Evolutionary conservation across 345 rosid species (phyloP).

Genomic region (Pugionium dolabratum): DNA sequence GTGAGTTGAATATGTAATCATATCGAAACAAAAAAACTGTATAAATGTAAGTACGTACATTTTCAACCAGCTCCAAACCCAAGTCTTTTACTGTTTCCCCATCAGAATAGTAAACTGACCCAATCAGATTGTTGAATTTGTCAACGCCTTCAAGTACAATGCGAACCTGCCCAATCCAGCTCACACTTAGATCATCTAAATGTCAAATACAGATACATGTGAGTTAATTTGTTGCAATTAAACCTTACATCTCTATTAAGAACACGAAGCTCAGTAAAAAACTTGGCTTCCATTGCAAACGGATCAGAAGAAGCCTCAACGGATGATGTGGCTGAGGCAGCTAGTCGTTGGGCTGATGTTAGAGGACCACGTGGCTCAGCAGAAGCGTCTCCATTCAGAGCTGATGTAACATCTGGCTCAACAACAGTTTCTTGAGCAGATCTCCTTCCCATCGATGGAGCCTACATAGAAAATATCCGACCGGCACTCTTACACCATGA

Average conservation of each 20-base stretch:
- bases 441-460: constrained; percentile 91
- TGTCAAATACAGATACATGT: constrained; percentile 4
- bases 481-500: constrained; percentile 11
- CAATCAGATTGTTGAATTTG: constrained; percentile 89
- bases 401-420: constrained; percentile 51
- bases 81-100: constrained; percentile 87
- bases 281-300: constrained; percentile 84
- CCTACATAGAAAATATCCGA: constrained; percentile 41
- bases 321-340: constrained; percentile 57
- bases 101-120: constrained; percentile 85
- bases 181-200: constrained; percentile 28
- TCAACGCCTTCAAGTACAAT: constrained; percentile 97
- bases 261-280: constrained; percentile 85
- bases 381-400: constrained; percentile 64
- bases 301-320: constrained; percentile 79
- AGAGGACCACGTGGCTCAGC: constrained; percentile 65
- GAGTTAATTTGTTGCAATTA: constrained; percentile 17
- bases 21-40: constrained; percentile 1
- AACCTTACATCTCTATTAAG: constrained; percentile 80
- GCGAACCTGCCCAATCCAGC: constrained; percentile 68
- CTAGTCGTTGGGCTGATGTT: constrained; percentile 92
- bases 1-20: constrained; percentile 16
- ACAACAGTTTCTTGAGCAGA: constrained; percentile 50
- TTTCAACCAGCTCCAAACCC: constrained; percentile 89
- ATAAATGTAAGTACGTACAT: constrained; percentile 49